Percentiles rank a stretch among this genome's conserved stretches.
Evolutionary conservation across 208 protist genomes (phyloP).

Genomic region (Lotmaria passim): DNA sequence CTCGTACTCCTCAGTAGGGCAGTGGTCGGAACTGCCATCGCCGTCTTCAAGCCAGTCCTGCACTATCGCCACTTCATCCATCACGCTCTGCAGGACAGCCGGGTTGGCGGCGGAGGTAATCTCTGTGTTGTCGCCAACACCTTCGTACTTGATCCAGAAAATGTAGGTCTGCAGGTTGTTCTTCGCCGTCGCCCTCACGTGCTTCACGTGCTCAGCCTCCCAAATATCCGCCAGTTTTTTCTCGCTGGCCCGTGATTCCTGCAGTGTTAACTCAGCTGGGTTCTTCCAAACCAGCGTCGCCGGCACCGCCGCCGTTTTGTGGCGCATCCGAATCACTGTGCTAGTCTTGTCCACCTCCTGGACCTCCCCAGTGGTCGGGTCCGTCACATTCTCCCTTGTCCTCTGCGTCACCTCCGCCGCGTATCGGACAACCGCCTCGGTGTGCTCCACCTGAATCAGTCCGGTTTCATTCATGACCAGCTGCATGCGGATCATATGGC

Average conservation of each 20-base stretch:
- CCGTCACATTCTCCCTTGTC: conserved; percentile 36
- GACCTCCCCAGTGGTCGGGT: conserved; percentile 20
- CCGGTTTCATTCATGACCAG: conserved; percentile 71
- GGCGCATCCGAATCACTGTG: conserved; percentile 48
- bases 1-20: conserved; percentile 59
- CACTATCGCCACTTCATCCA: conserved; percentile 30
- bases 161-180: conserved; percentile 88
- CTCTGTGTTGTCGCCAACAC: conserved; percentile 57
- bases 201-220: conserved; percentile 65
- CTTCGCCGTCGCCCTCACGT: conserved; percentile 60
- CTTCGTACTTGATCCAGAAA: conserved; percentile 76
- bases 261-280: conserved; percentile 39
- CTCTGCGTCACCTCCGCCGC: conserved; percentile 57
- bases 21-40: conserved; percentile 64
- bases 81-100: conserved; percentile 38
- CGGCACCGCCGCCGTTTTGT: conserved; percentile 28
- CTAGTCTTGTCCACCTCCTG: conserved; percentile 29
- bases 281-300: conserved; percentile 44
- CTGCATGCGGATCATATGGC: conserved; percentile 82
- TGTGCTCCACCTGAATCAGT: conserved; percentile 69
- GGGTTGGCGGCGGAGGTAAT: conserved; percentile 19
- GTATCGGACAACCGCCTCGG: conserved; percentile 64
- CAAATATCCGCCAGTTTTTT: conserved; percentile 54
- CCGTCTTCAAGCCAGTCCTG: conserved; percentile 84
- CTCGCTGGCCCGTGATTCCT: conserved; percentile 34